Evolutionary conservation across 2,329 filamentous ascomycete species (phyloP).

Genomic region (Thielaviopsis cerberus): DNA sequence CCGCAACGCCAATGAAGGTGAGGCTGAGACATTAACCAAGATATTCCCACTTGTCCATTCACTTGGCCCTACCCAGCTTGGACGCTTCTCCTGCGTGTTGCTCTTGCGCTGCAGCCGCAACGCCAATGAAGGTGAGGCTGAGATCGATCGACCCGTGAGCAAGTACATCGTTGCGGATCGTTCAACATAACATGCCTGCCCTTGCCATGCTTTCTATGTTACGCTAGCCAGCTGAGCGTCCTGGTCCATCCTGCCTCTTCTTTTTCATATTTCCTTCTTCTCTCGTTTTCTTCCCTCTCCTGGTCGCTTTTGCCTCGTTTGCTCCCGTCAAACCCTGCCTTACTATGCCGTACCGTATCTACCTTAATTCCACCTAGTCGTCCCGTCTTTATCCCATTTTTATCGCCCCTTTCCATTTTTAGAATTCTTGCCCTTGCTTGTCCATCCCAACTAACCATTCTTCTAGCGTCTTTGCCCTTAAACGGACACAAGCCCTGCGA

Average conservation of each 20-base stretch:
- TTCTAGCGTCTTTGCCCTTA: slow-evolving; percentile 58
- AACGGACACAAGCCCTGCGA: slow-evolving; percentile 49
- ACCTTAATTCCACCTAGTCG: background rate
- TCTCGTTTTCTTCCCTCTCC: background rate
- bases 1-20: too few species aligned
- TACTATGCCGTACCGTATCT: background rate
- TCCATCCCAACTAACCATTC: background rate
- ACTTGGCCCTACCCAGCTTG: too few species aligned
- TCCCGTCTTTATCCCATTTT: background rate
- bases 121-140: background rate
- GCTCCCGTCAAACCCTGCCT: background rate
- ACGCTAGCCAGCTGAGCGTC: background rate
- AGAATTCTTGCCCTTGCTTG: background rate
- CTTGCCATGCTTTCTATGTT: background rate
- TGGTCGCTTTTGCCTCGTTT: background rate
- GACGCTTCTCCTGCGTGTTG: too few species aligned
- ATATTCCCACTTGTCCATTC: too few species aligned
- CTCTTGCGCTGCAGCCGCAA: too few species aligned
- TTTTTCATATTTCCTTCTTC: background rate
- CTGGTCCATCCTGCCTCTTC: background rate
- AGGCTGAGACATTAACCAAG: too few species aligned
- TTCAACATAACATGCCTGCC: background rate
- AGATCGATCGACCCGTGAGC: background rate
- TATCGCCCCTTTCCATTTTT: background rate
- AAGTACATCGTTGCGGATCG: background rate